Conservation (phyloP, 345 rosid species). For the Boechera divaricarpa region DNA sequence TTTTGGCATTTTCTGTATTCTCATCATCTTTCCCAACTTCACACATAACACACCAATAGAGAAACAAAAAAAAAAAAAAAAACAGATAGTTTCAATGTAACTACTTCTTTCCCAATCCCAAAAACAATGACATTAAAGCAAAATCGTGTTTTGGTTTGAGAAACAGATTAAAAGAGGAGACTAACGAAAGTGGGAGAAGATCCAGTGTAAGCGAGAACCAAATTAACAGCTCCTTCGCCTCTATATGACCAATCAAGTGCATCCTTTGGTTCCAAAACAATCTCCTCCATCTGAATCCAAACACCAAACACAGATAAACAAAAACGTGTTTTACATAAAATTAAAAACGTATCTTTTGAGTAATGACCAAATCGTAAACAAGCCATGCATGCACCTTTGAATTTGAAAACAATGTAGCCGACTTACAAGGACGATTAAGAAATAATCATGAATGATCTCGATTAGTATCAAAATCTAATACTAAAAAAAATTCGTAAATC, state of each 20-base stretch:
- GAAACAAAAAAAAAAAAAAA: background rate
- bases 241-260: slow-evolving; percentile 84
- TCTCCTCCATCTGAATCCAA: slow-evolving; percentile 65
- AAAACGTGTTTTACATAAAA: background rate
- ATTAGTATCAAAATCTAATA: background rate
- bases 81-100: background rate
- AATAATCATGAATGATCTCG: slow-evolving; percentile 8
- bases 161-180: slow-evolving; percentile 17
- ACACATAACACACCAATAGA: background rate
- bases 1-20: slow-evolving; percentile 62
- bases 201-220: slow-evolving; percentile 87
- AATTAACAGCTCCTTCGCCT: slow-evolving; percentile 97
- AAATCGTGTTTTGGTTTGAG: background rate
- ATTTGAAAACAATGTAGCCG: slow-evolving; percentile 3
- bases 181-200: slow-evolving; percentile 72
- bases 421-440: background rate
- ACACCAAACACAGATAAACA: slow-evolving; percentile 12
- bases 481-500: background rate
- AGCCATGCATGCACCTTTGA: background rate
- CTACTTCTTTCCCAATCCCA: background rate
- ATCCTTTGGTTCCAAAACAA: slow-evolving; percentile 60
- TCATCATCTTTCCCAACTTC: slow-evolving; percentile 74
- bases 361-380: slow-evolving; percentile 19
- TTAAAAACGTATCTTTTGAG: background rate
- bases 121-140: background rate